phyloP scores from a whole-genome alignment of 495 filamentous ascomycete genomes.

The Xylaria telfairii region DNA sequence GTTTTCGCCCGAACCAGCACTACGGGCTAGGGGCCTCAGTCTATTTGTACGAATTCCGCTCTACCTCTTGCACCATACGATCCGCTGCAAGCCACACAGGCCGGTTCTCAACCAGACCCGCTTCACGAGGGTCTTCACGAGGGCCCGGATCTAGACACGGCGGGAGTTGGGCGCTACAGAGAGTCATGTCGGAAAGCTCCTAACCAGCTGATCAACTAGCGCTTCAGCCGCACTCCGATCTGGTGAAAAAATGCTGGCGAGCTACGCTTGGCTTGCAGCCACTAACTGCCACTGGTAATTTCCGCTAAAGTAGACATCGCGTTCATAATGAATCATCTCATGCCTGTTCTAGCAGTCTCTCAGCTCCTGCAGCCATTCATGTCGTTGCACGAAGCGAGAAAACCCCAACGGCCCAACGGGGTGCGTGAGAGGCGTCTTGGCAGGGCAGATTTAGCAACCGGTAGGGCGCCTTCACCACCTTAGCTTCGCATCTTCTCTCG shows the following conservation, averaged over 20 bases:
- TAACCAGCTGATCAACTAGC: conserved; percentile 22
- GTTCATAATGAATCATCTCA: neutral
- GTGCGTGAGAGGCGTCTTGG: conserved; percentile 17
- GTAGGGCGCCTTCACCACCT: neutral
- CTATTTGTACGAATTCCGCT: conserved; percentile 16
- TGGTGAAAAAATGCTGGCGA: neutral
- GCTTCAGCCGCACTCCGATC: conserved; percentile 22
- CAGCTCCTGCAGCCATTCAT: conserved; percentile 17
- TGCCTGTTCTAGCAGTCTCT: neutral
- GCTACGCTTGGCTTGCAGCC: neutral
- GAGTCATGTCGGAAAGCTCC: neutral
- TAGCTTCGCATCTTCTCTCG: neutral
- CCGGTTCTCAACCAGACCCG: conserved; percentile 3
- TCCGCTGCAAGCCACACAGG: neutral
- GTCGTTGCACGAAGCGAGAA: conserved; percentile 18
- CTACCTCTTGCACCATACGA: neutral
- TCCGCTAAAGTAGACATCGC: neutral
- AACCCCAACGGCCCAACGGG: neutral
- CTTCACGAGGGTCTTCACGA: conserved; percentile 3
- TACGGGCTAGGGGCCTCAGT: neutral
- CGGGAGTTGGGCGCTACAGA: neutral
- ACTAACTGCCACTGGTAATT: neutral
- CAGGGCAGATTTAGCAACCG: conserved; percentile 5
- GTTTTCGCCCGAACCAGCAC: neutral
- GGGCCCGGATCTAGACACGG: neutral